A percentile compares a stretch with the other conserved stretches of the same genome.
These are phyloP conservation scores for Cymbopogon citratus DNA, from an alignment of 176 grass and related monocot species.

Conservation along the genomic window DNA sequence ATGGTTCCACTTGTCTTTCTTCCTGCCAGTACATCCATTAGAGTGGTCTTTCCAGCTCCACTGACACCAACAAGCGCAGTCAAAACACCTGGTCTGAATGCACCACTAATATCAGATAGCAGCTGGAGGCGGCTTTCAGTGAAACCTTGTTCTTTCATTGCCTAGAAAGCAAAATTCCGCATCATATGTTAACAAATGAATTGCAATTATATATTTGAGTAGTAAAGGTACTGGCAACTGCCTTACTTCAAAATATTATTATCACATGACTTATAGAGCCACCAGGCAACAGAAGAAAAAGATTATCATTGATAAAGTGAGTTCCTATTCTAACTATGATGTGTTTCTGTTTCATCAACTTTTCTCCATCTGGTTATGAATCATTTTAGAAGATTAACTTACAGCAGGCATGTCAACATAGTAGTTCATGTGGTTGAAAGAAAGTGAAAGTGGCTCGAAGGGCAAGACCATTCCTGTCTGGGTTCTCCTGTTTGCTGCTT, in stretches of 20 bases:
- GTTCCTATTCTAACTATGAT: background rate
- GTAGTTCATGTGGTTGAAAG: slow-evolving; percentile 83
- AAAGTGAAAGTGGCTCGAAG: slow-evolving; percentile 82
- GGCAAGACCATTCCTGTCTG: slow-evolving; percentile 57
- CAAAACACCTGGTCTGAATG: slow-evolving; percentile 77
- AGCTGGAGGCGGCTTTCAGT: slow-evolving; percentile 67
- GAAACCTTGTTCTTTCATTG: slow-evolving; percentile 84
- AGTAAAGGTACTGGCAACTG: background rate
- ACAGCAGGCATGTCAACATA: slow-evolving; percentile 84
- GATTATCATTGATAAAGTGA: background rate
- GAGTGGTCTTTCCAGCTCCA: slow-evolving; percentile 90
- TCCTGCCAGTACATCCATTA: slow-evolving; percentile 95
- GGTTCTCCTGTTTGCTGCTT: background rate
- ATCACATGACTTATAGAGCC: background rate
- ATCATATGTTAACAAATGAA: background rate
- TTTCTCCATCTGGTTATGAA: background rate
- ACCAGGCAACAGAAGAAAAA: background rate
- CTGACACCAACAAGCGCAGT: slow-evolving; percentile 92
- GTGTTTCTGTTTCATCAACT: background rate
- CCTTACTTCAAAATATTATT: slow-evolving; percentile 8
- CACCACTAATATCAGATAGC: slow-evolving; percentile 75
- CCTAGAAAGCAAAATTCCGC: slow-evolving; percentile 32
- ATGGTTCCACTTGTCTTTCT: slow-evolving; percentile 81
- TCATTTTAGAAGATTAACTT: slow-evolving; percentile 25
- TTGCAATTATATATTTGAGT: background rate